phyloP scores from a whole-genome alignment of 768 basidiomycete species.

The Podaxis sp. region DNA sequence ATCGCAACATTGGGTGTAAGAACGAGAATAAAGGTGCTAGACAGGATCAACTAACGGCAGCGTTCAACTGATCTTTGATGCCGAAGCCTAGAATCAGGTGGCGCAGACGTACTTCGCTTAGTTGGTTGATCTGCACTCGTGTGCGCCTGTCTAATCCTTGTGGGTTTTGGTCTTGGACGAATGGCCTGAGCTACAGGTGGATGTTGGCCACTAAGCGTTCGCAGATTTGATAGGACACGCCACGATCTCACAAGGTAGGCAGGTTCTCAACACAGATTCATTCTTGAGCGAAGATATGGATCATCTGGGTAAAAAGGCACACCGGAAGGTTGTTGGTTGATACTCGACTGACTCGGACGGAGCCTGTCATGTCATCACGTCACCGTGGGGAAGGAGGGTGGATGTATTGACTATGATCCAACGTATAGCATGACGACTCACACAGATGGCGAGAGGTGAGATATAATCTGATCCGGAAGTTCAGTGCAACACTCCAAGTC shows the following conservation, averaged over 20 bases:
- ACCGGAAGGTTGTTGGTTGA: too few species aligned
- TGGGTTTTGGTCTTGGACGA: too few species aligned
- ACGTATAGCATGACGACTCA: constrained; percentile 7
- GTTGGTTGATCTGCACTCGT: neutral
- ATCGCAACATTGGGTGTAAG: neutral
- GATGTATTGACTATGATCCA: constrained; percentile 1
- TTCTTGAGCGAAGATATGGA: too few species aligned
- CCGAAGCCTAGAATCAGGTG: neutral
- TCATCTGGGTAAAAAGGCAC: too few species aligned
- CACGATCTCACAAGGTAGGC: too few species aligned
- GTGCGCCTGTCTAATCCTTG: too few species aligned
- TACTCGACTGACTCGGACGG: neutral
- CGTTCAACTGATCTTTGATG: neutral
- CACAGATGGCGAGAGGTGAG: neutral
- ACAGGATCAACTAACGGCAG: constrained; percentile 10
- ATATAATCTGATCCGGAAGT: neutral
- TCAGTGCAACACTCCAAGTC: neutral
- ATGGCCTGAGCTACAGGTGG: too few species aligned
- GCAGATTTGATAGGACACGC: too few species aligned
- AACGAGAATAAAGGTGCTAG: neutral
- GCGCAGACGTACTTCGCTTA: neutral
- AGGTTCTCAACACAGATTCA: too few species aligned
- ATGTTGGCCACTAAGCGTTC: too few species aligned
- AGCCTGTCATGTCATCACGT: neutral
- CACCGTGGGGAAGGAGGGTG: neutral